Evolutionary conservation across 164 flowering plant genomes (phyloP).

Genomic region (Nymphaea thermarum): DNA sequence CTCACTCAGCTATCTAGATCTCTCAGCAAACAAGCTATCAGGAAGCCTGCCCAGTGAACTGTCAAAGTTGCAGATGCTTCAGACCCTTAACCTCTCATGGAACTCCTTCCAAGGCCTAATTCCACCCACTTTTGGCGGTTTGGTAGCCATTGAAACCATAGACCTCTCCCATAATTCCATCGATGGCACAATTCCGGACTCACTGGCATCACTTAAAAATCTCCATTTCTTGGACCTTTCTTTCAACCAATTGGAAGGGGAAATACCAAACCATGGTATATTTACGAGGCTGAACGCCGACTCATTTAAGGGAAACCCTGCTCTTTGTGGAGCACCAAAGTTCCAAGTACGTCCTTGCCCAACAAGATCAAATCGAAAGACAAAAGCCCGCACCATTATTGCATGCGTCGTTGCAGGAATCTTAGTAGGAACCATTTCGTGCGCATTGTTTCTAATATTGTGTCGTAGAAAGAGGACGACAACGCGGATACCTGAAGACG

Average conservation of each 20-base stretch:
- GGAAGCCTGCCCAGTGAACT: constrained; percentile 13
- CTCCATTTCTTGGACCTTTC: constrained; percentile 17
- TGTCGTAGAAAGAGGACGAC: too few species aligned
- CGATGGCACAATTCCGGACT: constrained; percentile 13
- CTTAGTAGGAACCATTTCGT: too few species aligned
- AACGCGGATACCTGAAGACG: too few species aligned
- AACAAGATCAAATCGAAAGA: too few species aligned
- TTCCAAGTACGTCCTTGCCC: too few species aligned
- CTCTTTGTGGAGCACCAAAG: constrained; percentile 8
- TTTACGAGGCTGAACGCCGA: constrained; percentile 9
- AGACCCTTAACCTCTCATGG: constrained; percentile 16
- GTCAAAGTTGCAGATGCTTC: constrained; percentile 16
- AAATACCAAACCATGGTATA: constrained; percentile 15
- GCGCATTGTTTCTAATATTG: too few species aligned
- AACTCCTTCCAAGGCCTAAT: constrained; percentile 16
- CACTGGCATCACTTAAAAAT: constrained; percentile 12
- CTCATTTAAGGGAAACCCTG: constrained; percentile 15
- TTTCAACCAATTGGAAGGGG: constrained; percentile 13
- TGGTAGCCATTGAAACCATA: constrained; percentile 14
- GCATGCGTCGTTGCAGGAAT: too few species aligned
- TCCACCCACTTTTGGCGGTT: constrained; percentile 14
- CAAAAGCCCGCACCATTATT: too few species aligned
- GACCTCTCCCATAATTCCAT: constrained; percentile 14
- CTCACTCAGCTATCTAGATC: constrained; percentile 13
- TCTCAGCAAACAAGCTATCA: constrained; percentile 12